Percentiles rank a stretch among this genome's conserved stretches.
These are phyloP conservation scores for Bruguiera sexangula DNA, from an alignment of 345 rosid species.

Conservation along the genomic window DNA sequence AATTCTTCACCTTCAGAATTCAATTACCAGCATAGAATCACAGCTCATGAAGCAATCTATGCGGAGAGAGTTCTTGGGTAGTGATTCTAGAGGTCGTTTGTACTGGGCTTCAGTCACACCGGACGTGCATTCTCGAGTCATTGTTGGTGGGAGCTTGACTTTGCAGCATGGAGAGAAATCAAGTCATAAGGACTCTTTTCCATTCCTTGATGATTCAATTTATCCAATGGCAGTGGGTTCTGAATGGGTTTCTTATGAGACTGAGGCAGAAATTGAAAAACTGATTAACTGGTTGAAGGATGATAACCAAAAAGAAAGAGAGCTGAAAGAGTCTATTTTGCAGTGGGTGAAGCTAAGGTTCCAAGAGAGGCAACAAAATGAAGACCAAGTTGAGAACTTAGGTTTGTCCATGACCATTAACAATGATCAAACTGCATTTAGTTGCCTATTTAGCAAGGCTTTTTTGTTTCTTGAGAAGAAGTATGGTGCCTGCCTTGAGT, in stretches of 20 bases:
- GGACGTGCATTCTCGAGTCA: constrained; percentile 45
- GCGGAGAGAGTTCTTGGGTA: constrained; percentile 83
- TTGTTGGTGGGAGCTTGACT: constrained; percentile 71
- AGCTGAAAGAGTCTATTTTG: constrained; percentile 66
- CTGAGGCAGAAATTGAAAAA: constrained; percentile 64
- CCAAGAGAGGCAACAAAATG: constrained; percentile 39
- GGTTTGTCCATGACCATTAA: constrained; percentile 16
- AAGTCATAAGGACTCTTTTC: constrained; percentile 26
- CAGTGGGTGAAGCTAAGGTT: constrained; percentile 56
- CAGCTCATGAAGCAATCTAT: constrained; percentile 61
- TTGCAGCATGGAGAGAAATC: constrained; percentile 36
- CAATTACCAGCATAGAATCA: constrained; percentile 50
- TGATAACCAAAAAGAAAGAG: constrained; percentile 60
- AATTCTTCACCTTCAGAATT: constrained; percentile 50
- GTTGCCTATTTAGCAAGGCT: constrained; percentile 64
- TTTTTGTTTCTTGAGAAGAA: constrained; percentile 60
- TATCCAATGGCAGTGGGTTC: constrained; percentile 33
- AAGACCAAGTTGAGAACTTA: constrained; percentile 31
- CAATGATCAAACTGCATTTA: constrained; percentile 26
- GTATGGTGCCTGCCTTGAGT: constrained; percentile 53
- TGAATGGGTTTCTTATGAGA: constrained; percentile 65
- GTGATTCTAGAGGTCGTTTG: constrained; percentile 71
- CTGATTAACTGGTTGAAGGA: constrained; percentile 71
- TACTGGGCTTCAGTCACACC: constrained; percentile 75
- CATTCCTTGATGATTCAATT: constrained; percentile 43